Evolutionary conservation across 1,139 yeast species (phyloP), one percentile per base, ranked within the genome.

Genomic region (Citeromyces siamensis): DNA sequence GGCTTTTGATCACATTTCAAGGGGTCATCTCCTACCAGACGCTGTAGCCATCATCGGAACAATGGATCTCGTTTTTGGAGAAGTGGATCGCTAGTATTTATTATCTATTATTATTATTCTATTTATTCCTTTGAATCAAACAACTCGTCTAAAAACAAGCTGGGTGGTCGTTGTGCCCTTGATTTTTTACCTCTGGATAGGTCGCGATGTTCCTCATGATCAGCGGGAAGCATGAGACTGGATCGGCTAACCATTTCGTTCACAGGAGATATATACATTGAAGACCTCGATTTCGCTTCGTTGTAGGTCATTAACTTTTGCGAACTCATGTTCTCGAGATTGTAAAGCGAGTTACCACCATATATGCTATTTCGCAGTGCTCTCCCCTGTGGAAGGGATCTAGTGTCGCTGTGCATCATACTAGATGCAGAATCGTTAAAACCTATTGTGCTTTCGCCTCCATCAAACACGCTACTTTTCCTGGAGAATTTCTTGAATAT

Each of bases 41-140:
- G 93, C 94, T 26, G 95, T 84, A 41, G 94, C 95, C 44, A 84
- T 84, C 56, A 83, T 84, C 55, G 95, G 95, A 66, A 84, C 94
- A 44, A 83, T 84, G 94, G 95, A 84, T 67, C 75, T 84, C 60
- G 95, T 84, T 59, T 84, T 84, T 58, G 94, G 94, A 53, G 95
- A 84, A 62, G 94, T 84, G 49, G 94, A 84, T 66, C 86, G 94
- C 64, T 84, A 65, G 59, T 32, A 32, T 32, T 32, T 32, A 32
- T 32, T 19, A 32, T 32, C 16, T 26, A 26, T 26, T 26, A 8
- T 26, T 26, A 6, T 26, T 4, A 6, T 17, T 13, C 31, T 13
- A 9, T 4, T 26, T 12, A 26, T 13, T 12, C 31, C 9, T n/a
- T 10, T 17, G 31, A 26, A 17, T 32, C 20, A n/a, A 32, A 19